Evolutionary conservation across 306 rosid species (phyloP), one percentile per base, ranked within the genome.

Genomic region (Sphenostylis stenocarpa): DNA sequence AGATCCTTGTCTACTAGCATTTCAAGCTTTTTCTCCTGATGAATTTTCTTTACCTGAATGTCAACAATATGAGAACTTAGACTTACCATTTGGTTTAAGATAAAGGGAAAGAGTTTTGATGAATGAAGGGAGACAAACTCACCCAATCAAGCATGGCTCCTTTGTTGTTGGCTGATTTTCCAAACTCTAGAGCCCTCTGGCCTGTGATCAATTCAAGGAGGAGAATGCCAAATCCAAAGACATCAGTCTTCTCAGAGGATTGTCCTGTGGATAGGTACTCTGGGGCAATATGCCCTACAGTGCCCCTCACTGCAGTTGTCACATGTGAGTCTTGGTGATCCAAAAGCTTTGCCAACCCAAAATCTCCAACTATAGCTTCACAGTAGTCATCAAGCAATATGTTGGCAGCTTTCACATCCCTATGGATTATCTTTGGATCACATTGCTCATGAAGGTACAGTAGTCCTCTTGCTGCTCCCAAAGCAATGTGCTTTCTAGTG

Each of bases 121-220:
- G 21, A 60, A 19, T 7, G 7, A 57, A 31, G 56, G 31, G n/a
- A 51, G 58, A 4, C 4, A 52, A 39, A 36, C 12, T 70, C 70
- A 85, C 88, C 88, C 88, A 85, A 75, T 85, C 88, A 75, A 85
- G 88, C 75, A 85, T 85, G 45, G 80, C 88, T 70, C 88, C 88
- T 75, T 82, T 85, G 16, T 85, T 85, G 36, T 79, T 82, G 14
- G 84, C 80, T 31, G 86, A 78, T 58, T 85, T 85, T 17, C 88
- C 88, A 75, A 85, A 85, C 28, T 85, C 88, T 2, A 85, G 72
- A 21, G 88, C 88, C 78, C 88, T 85, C 9, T 48, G 88, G 12
- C 88, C 86, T 9, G 88, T 85, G 11, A 85, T 82, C 36, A 85
- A 44, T 6, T 85, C 88, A 79, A 85, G 86, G 13, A 85, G 84